Conservation (phyloP, 2,329 filamentous ascomycete species). For the Pleoardoris graminearum region DNA sequence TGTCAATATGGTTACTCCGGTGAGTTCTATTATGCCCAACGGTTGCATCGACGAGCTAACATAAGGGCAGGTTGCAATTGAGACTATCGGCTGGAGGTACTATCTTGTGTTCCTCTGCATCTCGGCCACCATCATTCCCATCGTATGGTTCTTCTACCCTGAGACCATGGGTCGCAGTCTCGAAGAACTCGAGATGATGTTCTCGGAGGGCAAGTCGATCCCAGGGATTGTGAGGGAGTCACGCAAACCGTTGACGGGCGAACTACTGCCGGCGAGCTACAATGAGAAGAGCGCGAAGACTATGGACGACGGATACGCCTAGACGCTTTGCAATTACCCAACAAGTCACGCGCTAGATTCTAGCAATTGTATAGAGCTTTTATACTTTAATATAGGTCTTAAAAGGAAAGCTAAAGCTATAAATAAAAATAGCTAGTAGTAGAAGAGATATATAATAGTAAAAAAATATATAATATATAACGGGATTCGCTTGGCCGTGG, state of each 20-base stretch:
- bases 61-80: constrained; percentile 46
- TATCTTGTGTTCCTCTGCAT: constrained; percentile 57
- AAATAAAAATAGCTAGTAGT: too few species aligned
- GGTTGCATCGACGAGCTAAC: constrained; percentile 35
- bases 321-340: too few species aligned
- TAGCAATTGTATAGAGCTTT: too few species aligned
- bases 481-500: too few species aligned
- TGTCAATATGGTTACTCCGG: constrained; percentile 32
- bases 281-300: constrained; percentile 19
- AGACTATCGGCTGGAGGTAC: constrained; percentile 57
- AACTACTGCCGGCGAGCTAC: constrained; percentile 8
- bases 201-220: constrained; percentile 43
- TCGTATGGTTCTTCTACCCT: constrained; percentile 53
- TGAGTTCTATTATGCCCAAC: constrained; percentile 51
- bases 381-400: too few species aligned
- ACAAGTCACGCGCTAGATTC: too few species aligned
- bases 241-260: constrained; percentile 19
- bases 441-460: too few species aligned
- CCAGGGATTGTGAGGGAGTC: constrained; percentile 29
- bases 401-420: too few species aligned
- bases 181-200: constrained; percentile 50
- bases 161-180: constrained; percentile 56
- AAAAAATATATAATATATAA: too few species aligned
- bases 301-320: constrained; percentile 4
- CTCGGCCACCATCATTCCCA: constrained; percentile 50